Evolutionary conservation across 805 yeast species (phyloP).

Genomic region (Candida maltosa): DNA sequence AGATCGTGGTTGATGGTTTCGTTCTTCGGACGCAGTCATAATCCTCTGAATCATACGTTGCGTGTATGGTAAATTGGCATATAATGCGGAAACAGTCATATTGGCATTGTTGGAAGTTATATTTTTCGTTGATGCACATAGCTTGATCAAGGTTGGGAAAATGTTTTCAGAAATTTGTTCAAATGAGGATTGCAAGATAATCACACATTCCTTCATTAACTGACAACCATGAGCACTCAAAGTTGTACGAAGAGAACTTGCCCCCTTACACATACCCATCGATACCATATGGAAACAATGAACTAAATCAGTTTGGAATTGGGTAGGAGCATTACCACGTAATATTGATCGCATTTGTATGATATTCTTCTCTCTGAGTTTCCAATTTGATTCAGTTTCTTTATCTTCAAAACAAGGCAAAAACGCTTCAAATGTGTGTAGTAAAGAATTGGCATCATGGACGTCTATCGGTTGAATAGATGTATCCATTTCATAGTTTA

Average conservation of each 20-base stretch:
- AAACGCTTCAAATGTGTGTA: conserved; percentile 14
- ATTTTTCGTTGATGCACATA: conserved; percentile 59
- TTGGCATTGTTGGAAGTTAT: conserved; percentile 60
- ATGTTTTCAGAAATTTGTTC: conserved; percentile 51
- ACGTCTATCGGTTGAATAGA: conserved; percentile 29
- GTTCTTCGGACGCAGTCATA: conserved; percentile 55
- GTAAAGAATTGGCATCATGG: conserved; percentile 18
- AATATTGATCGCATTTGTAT: conserved; percentile 55
- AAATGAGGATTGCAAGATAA: conserved; percentile 33
- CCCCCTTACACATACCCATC: conserved; percentile 65
- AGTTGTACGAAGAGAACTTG: conserved; percentile 78
- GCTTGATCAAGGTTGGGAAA: conserved; percentile 45
- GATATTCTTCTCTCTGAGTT: conserved; percentile 60
- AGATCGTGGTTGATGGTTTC: conserved; percentile 66
- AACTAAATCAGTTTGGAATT: conserved; percentile 39
- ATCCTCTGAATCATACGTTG: conserved; percentile 50
- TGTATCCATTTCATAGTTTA: conserved; percentile 38
- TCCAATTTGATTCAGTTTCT: conserved; percentile 92
- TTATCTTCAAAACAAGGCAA: conserved; percentile 52
- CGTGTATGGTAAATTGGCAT: conserved; percentile 53
- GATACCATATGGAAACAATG: conserved; percentile 20
- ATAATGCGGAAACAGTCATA: conserved; percentile 51
- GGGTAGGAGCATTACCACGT: conserved; percentile 50
- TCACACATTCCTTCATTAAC: conserved; percentile 64
- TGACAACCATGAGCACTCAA: conserved; percentile 74